Base-by-base conservation (phyloP, 1,139 yeast species). In the Hemisphaericaspora xylanilytica region DNA sequence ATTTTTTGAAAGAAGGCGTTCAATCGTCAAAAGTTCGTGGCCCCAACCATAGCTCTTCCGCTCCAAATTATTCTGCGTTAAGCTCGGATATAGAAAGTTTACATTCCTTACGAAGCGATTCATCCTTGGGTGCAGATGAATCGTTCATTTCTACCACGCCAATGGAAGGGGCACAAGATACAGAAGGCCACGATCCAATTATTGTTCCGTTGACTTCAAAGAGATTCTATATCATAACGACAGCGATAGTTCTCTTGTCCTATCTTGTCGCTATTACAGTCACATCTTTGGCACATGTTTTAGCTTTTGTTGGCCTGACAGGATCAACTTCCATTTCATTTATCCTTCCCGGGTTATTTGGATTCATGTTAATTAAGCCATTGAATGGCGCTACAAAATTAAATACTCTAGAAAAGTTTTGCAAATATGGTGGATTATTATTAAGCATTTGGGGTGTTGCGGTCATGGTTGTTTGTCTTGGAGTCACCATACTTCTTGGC, bases 311-410 rank as follows among this genome's bases (percentile, higher is more conserved):
- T 5, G 97, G 97, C 2, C 84, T 96, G 3, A 90, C 97, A 0
- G 97, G 97, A 0, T 87, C 96, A 2, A 89, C 97, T 0, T 83
- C 96, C 11, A 90, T 90, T 42, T 86, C 96, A 12, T 90, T 90
- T 58, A 89, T 90, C 38, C 72, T 90, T 40, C 97, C 97, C 0
- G 97, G 97, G 0, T 67, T 89, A 27, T 90, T 90, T 61, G 96
- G 95, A 10, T 88, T 74, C 63, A 74, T 78, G 50, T 70, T 89
- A 48, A 75, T 84, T 47, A 61, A 63, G 51, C 68, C 81, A 30
- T 56, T 65, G 38, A 55, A 60, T 41, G 68, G 67, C 2, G 52
- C 59, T 13, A 55, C 58, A n/a, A 48, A 53, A 12, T 59, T 75
- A 41, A 70, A 73, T 22, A 44, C 36, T n/a, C 59, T 65, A 39